Percentiles rank a stretch among this genome's conserved stretches.
These are phyloP conservation scores for Lactifluus pinguis DNA, from an alignment of 768 basidiomycete species.

Conservation along the genomic window DNA sequence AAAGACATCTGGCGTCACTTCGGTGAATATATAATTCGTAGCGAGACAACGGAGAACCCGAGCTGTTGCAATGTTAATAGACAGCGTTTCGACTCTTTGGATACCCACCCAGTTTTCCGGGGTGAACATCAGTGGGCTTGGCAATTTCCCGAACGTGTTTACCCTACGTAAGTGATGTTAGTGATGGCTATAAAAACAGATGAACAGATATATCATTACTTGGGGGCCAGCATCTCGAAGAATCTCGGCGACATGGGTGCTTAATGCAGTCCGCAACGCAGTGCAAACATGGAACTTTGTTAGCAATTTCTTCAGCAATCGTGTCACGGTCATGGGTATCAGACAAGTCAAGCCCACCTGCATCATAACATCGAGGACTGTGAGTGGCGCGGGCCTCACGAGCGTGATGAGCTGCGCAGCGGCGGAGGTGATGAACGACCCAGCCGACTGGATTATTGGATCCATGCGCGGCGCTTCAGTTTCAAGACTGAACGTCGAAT, in stretches of 20 bases:
- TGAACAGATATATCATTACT: neutral
- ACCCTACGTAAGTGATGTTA: conserved; percentile 21
- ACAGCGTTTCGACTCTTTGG: no score
- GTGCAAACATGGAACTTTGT: neutral
- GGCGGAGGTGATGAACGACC: neutral
- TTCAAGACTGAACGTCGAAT: neutral
- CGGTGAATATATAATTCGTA: conserved; percentile 25
- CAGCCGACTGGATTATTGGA: neutral
- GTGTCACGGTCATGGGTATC: no score
- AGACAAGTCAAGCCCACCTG: neutral
- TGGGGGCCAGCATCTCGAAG: conserved; percentile 12
- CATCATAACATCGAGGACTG: neutral
- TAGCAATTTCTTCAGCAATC: neutral
- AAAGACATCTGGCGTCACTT: conserved; percentile 24
- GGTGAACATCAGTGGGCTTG: conserved; percentile 25
- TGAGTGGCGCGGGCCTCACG: neutral
- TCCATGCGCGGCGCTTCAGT: neutral
- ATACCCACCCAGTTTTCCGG: conserved; percentile 29
- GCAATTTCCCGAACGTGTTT: conserved; percentile 33
- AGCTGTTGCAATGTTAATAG: conserved; percentile 3
- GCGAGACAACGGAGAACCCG: conserved; percentile 25
- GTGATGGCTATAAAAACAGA: neutral
- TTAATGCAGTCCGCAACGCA: neutral
- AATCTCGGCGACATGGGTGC: conserved; percentile 13
- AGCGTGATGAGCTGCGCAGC: neutral